Percentiles rank a stretch among this genome's conserved stretches.
phyloP scores from a whole-genome alignment of 768 basidiomycete species.

The Melanogaster broomeanus region DNA sequence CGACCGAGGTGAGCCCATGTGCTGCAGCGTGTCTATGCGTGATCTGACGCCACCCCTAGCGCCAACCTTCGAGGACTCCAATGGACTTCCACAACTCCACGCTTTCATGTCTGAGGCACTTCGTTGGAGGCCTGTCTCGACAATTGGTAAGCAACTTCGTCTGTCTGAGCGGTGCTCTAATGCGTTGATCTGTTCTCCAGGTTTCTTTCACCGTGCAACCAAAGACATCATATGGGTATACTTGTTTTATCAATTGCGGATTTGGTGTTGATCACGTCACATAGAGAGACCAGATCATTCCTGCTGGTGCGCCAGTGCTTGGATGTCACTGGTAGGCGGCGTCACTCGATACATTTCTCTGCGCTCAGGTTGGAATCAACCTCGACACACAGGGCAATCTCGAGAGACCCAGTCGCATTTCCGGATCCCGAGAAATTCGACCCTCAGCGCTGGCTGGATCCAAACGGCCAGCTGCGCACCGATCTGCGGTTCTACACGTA shows the following conservation, averaged over 20 bases:
- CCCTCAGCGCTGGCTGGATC: constrained; percentile 51
- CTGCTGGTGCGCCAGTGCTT: constrained; percentile 20
- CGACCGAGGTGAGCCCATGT: constrained; percentile 18
- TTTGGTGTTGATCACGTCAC: constrained; percentile 4
- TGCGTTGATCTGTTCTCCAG: not conserved
- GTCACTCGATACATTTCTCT: too few species aligned
- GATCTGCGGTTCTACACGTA: constrained; percentile 50
- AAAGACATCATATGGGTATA: constrained; percentile 12
- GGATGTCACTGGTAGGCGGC: constrained; percentile 21
- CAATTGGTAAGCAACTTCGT: constrained; percentile 22
- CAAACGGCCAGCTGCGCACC: constrained; percentile 42
- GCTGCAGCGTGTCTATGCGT: not conserved
- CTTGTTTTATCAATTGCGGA: too few species aligned
- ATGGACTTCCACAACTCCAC: constrained; percentile 30
- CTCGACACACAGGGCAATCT: constrained; percentile 40
- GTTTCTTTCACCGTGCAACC: constrained; percentile 5
- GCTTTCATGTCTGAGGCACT: constrained; percentile 37
- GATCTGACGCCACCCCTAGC: constrained; percentile 16
- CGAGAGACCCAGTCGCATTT: constrained; percentile 56
- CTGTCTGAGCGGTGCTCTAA: not conserved
- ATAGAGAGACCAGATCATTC: constrained; percentile 23
- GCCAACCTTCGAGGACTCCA: constrained; percentile 35
- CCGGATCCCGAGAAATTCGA: constrained; percentile 52
- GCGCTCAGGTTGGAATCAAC: too few species aligned
- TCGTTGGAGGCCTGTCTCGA: constrained; percentile 35